phyloP scores from a whole-genome alignment of 257 asterid genomes.

The Avicennia marina region DNA sequence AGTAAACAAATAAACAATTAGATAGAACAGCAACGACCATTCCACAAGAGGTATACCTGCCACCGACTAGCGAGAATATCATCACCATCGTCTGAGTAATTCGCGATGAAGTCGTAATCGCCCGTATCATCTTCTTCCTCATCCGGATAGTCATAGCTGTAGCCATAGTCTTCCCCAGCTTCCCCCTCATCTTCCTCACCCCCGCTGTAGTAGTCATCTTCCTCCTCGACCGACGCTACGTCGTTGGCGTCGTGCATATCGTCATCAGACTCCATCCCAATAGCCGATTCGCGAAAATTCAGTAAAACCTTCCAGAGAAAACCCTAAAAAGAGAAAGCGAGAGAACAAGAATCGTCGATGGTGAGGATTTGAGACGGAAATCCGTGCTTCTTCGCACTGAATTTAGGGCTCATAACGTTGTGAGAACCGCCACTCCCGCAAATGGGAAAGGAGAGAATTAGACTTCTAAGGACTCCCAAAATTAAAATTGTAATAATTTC shows the following conservation, averaged over 20 bases:
- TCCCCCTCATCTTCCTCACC: slow-evolving; percentile 41
- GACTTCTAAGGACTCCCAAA: too few species aligned
- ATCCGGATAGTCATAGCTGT: slow-evolving; percentile 25
- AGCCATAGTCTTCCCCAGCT: slow-evolving; percentile 30
- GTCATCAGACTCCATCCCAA: slow-evolving; percentile 73
- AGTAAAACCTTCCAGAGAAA: slow-evolving; percentile 8
- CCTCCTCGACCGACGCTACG: slow-evolving; percentile 73
- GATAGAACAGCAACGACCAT: neutral
- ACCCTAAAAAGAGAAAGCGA: too few species aligned
- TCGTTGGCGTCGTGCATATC: slow-evolving; percentile 95
- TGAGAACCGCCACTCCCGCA: too few species aligned
- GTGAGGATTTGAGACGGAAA: too few species aligned
- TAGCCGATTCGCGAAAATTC: slow-evolving; percentile 16
- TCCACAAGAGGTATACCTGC: slow-evolving; percentile 42
- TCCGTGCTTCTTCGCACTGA: too few species aligned
- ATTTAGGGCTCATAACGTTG: too few species aligned
- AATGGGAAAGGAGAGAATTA: too few species aligned
- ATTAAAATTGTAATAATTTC: too few species aligned
- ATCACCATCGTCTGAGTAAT: slow-evolving; percentile 55
- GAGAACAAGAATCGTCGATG: too few species aligned
- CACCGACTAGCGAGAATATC: slow-evolving; percentile 49
- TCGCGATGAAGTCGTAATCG: slow-evolving; percentile 59
- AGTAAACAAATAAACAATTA: neutral
- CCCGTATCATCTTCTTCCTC: slow-evolving; percentile 53
- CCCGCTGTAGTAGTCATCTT: slow-evolving; percentile 68